Conservation (phyloP, 352 stramenopile genomes). For the Globisporangium solare region DNA sequence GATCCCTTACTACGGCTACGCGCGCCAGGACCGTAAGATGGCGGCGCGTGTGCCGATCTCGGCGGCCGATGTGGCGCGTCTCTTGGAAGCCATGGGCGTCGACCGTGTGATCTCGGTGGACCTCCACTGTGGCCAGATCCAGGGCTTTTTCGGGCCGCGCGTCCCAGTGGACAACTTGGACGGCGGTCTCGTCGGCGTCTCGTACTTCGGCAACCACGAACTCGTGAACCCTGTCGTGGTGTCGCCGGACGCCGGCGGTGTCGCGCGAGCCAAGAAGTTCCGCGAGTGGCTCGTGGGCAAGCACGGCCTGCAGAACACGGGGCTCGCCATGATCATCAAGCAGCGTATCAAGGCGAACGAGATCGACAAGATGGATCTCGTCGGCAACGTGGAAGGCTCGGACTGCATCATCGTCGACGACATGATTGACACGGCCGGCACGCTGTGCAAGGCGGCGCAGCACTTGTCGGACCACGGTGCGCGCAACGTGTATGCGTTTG, state of each 20-base stretch:
- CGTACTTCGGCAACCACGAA: constrained; percentile 95
- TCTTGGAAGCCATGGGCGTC: constrained; percentile 86
- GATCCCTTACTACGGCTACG: constrained; percentile 95
- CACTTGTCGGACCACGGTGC: constrained; percentile 95
- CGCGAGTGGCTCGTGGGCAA: constrained; percentile 98
- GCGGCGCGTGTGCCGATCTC: constrained; percentile 98
- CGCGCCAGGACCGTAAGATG: constrained; percentile 90
- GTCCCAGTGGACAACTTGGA: constrained; percentile 99
- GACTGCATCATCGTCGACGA: constrained; percentile 99
- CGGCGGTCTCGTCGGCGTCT: constrained; percentile 92
- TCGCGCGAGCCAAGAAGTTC: constrained; percentile 99
- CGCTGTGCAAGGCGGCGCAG: constrained; percentile 97
- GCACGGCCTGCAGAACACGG: constrained; percentile 95
- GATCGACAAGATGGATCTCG: constrained; percentile 99
- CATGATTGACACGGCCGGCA: constrained; percentile 99
- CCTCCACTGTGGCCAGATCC: constrained; percentile 87
- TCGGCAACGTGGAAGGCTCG: constrained; percentile 97
- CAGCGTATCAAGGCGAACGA: constrained; percentile 97
- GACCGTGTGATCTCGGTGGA: constrained; percentile 87
- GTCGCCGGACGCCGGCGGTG: constrained; percentile 97
- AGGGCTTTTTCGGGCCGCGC: constrained; percentile 98
- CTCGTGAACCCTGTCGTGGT: constrained; percentile 99
- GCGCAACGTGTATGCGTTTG: constrained; percentile 98
- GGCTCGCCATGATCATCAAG: constrained; percentile 99
- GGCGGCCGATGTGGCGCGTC: constrained; percentile 77